Base-by-base conservation (phyloP, 805 yeast genomes). In the Monosporozyma aerobia region DNA sequence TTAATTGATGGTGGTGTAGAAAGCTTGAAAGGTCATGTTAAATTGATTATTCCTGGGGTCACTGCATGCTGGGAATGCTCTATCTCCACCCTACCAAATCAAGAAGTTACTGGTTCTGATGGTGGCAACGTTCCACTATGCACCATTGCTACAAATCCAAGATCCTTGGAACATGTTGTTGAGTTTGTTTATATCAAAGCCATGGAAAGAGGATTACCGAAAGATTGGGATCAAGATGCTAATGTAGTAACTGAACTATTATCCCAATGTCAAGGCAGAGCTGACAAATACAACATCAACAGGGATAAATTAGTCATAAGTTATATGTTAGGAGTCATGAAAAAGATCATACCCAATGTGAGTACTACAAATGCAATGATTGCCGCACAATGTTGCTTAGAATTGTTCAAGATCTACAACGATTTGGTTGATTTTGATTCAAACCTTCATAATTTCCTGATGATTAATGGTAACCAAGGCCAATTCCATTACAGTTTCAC, bases 1-100 rank as follows among this genome's bases (percentile, higher is more conserved):
- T 67, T 92, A 63, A 81, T 94, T 14, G 99, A 92, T 65, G 97
- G 97, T 3, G 99, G 97, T 2, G 86, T 96, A 0, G 98, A 92
- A 64, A 97, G 97, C 0, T 85, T 92, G 63, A 78, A 86, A 57
- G 99, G 99, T 2, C 96, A 92, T 62, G 79, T 90, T 13, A 82
- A 96, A 61, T 85, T 89, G 13, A 89, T 92, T 40, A 69, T 90
- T 16, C 98, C 99, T 0, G 81, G 88, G 0, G 68, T 89, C 32
- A 81, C 92, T 0, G 85, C 97, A 0, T 92, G 99, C 69, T 92
- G 88, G 71, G 98, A 92, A 65, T 92, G 99, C 63, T 86, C 96
- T 5, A 72, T 87, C 51, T 86, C 83, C 54, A 77, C 95, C 66
- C 72, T 90, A 44, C 80, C 87, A 10, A 73, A 76, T 3, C 67